Base-by-base conservation (phyloP, 116 monocot species). In the Papilionanthe hybrid region DNA sequence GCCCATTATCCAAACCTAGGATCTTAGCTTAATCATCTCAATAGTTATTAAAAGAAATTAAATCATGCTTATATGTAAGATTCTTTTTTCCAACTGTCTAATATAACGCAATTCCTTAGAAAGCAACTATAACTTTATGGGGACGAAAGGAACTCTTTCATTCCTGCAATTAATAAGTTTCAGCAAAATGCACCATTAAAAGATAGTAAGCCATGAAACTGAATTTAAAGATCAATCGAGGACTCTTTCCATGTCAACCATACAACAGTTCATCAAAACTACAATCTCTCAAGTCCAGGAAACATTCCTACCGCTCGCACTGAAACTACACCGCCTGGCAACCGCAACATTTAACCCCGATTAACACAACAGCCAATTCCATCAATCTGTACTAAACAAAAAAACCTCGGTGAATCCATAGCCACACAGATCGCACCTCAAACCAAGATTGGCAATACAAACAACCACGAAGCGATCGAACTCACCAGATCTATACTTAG, bases 401-500 rank as follows among this genome's bases (percentile, higher is more conserved):
- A 66, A 66, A 23, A 2, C 1, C 66, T n/a, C 25, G 25, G 6
- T 19, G n/a, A 73, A 73, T 44, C 42, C 42, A 42, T 42, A 43
- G 73, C 18, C 18, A 15, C 73, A 4, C n/a, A 0, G 17, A 42
- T 44, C 13, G 5, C 20, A 9, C 22, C n/a, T 73, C 44, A 19
- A 69, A 13, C 30, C 13, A 10, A 69, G 37, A 32, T 29, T 32
- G 32, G 15, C 1, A 32, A 37, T 32, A 69, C 11, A 69, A 69
- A 37, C 12, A 18, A 30, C 19, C 9, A 73, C 10, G 20, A 43
- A 8, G 44, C 19, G 8, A 44, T 13, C 1, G 44, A 44, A 73
- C 44, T 73, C 73, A 73, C 73, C 73, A 73, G 42, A 73, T 73
- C 73, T 73, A 73, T 19, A 19, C 5, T 44, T 7, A 32, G 43